Conservation (phyloP, 371 early-diverging fungal genomes). For the Mortierella polycephala region DNA sequence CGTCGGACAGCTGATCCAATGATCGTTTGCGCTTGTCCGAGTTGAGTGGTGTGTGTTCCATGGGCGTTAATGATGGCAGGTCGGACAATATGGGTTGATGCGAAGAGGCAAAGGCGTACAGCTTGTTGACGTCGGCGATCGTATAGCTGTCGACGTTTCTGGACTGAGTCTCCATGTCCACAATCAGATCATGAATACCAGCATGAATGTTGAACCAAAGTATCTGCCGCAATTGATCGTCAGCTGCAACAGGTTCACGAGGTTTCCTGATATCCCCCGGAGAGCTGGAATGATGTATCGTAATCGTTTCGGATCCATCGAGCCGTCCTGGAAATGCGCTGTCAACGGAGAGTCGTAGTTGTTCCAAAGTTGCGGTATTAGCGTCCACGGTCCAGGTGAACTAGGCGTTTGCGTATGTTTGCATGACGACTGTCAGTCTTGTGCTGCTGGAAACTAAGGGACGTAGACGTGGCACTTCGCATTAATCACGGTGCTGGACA, state of each 20-base stretch:
- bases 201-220: not conserved
- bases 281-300: not conserved
- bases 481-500: no score
- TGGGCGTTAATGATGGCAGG: not conserved
- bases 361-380: not conserved
- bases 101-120: not conserved
- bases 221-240: not conserved
- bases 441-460: conserved; percentile 1
- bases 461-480: not conserved
- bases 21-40: not conserved
- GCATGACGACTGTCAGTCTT: not conserved
- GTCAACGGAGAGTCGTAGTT: not conserved
- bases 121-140: not conserved
- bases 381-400: not conserved
- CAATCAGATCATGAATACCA: not conserved
- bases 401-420: conserved; percentile 1
- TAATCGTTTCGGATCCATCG: not conserved
- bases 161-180: not conserved
- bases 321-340: not conserved
- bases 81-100: not conserved
- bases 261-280: not conserved
- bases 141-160: not conserved
- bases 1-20: not conserved
- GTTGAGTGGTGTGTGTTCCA: not conserved
- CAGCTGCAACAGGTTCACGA: not conserved